These are phyloP conservation scores for Penicillium sclerotiorum DNA, from an alignment of 2,329 filamentous ascomycete species.

Conservation along the genomic window DNA sequence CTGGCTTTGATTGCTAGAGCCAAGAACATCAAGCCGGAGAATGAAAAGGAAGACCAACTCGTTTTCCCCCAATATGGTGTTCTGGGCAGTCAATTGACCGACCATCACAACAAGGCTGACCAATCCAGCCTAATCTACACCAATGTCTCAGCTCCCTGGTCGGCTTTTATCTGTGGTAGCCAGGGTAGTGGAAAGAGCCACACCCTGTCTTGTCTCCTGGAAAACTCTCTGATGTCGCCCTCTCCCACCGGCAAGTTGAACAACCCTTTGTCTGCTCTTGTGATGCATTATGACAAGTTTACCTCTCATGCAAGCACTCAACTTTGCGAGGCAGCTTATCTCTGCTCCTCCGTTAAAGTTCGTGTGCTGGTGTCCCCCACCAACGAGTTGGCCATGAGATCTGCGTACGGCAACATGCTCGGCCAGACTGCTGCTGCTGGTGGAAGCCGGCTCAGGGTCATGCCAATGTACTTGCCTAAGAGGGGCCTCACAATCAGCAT, in stretches of 20 bases:
- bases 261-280: constrained; percentile 54
- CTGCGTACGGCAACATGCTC: not conserved
- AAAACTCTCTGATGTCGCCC: constrained; percentile 38
- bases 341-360: constrained; percentile 54
- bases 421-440: not conserved
- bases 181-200: constrained; percentile 66
- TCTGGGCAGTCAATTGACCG: not conserved
- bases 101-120: not conserved
- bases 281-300: constrained; percentile 60
- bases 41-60: not conserved
- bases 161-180: constrained; percentile 64
- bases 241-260: constrained; percentile 47
- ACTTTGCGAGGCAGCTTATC: constrained; percentile 59
- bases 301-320: constrained; percentile 39
- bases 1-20: not conserved
- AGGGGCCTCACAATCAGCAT: constrained; percentile 14
- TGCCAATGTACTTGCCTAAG: not conserved
- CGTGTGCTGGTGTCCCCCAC: constrained; percentile 56
- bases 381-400: not conserved
- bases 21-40: not conserved
- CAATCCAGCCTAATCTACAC: not conserved
- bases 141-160: constrained; percentile 50
- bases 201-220: constrained; percentile 61
- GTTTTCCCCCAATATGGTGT: not conserved
- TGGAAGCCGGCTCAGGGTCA: not conserved